Percentiles rank a stretch among this genome's conserved stretches.
phyloP scores from a whole-genome alignment of 129 eudicot genomes.

The Chrysanthemum lavandulifolium region DNA sequence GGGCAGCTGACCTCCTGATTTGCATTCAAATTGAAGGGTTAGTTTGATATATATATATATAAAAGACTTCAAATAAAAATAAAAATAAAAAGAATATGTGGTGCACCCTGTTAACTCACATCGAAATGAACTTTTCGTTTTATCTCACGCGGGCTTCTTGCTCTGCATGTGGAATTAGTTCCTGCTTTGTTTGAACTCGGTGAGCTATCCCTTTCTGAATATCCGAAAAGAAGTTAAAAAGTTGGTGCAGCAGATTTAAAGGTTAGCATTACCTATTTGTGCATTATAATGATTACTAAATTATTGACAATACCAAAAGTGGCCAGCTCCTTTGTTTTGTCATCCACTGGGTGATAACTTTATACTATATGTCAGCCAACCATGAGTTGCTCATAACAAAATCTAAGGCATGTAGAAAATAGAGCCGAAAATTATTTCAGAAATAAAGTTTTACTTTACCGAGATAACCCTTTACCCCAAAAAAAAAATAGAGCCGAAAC shows the following conservation, averaged over 20 bases:
- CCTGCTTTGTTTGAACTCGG: constrained; percentile 42
- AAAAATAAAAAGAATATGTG: background rate
- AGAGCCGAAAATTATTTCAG: no score
- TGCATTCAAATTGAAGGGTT: background rate
- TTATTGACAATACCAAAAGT: background rate
- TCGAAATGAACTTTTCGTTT: constrained; percentile 58
- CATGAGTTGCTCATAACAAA: no score
- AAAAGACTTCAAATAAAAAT: background rate
- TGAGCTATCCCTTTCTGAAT: constrained; percentile 37
- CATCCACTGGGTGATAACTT: background rate
- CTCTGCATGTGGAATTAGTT: constrained; percentile 25
- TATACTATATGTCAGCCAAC: no score
- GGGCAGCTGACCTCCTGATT: constrained; percentile 43
- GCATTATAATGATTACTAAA: background rate
- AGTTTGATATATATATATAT: background rate
- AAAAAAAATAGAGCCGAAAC: no score
- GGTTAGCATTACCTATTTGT: constrained; percentile 2
- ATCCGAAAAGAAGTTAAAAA: constrained; percentile 11
- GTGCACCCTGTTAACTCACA: constrained; percentile 39
- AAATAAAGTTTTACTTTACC: no score
- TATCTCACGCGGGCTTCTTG: constrained; percentile 50
- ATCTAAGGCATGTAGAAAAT: no score
- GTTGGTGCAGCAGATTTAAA: background rate
- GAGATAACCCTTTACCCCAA: no score
- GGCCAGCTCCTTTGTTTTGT: constrained; percentile 1